Conservation (phyloP, 164 flowering plant genomes). For the Malania oleifera region DNA sequence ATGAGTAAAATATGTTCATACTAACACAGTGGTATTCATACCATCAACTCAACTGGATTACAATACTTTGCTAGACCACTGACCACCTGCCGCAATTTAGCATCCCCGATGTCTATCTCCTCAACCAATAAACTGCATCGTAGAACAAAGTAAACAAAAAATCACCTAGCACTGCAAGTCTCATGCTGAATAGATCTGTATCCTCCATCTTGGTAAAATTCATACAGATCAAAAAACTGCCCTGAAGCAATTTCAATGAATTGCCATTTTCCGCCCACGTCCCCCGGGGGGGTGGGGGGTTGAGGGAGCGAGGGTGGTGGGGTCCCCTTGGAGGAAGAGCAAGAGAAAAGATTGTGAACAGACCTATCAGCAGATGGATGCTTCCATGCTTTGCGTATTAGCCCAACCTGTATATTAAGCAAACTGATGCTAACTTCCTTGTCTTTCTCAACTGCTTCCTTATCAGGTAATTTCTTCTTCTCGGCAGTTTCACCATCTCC, state of each 20-base stretch:
- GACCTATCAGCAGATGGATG: constrained; percentile 99
- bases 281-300: too few species aligned
- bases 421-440: constrained; percentile 64
- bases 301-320: too few species aligned
- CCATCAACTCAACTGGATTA: constrained; percentile 72
- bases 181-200: not conserved
- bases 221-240: not conserved
- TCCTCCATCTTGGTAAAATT: not conserved
- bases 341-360: not conserved
- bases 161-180: not conserved
- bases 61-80: constrained; percentile 92
- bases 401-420: constrained; percentile 86
- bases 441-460: constrained; percentile 52
- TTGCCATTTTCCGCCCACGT: too few species aligned
- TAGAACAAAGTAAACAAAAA: constrained; percentile 5
- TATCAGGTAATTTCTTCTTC: constrained; percentile 52
- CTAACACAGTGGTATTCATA: constrained; percentile 22
- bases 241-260: too few species aligned
- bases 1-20: too few species aligned
- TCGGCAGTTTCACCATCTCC: constrained; percentile 35
- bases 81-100: constrained; percentile 82
- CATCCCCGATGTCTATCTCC: constrained; percentile 93
- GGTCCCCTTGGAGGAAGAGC: not conserved
- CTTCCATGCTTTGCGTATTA: constrained; percentile 89
- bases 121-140: constrained; percentile 80